Conservation (phyloP, 2,329 filamentous ascomycete species). For the Claviceps pusilla region DNA sequence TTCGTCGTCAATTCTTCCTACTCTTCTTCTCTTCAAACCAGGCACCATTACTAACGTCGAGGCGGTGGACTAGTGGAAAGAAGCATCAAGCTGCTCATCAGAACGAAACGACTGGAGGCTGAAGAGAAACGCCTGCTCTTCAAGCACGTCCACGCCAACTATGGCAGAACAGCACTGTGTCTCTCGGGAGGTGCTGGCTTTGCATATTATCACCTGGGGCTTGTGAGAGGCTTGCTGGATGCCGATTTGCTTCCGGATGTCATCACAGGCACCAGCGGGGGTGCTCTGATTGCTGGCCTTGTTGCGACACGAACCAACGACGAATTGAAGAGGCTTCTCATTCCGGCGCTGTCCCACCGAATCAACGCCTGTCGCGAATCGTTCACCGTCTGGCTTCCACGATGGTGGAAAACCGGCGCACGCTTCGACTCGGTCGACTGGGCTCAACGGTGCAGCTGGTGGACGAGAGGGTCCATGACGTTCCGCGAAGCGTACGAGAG, state of each 20-base stretch:
- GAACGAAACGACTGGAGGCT: slow-evolving; percentile 48
- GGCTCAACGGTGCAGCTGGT: slow-evolving; percentile 78
- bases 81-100: slow-evolving; percentile 50
- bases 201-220: slow-evolving; percentile 92
- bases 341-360: slow-evolving; percentile 70
- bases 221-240: slow-evolving; percentile 78
- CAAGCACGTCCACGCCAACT: slow-evolving; percentile 80
- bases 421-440: slow-evolving; percentile 89
- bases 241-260: slow-evolving; percentile 77
- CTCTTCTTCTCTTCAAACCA: background rate
- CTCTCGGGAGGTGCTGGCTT: slow-evolving; percentile 88
- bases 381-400: slow-evolving; percentile 57
- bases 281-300: slow-evolving; percentile 74
- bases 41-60: background rate
- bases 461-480: slow-evolving; percentile 77
- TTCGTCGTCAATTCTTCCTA: background rate
- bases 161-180: slow-evolving; percentile 81
- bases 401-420: slow-evolving; percentile 88
- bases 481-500: slow-evolving; percentile 90
- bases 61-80: slow-evolving; percentile 37
- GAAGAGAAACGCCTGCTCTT: slow-evolving; percentile 71
- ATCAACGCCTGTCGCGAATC: slow-evolving; percentile 78
- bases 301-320: slow-evolving; percentile 83
- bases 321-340: slow-evolving; percentile 69
- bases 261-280: slow-evolving; percentile 91